Base-by-base conservation (phyloP, 768 basidiomycete genomes). In the Agrocybe pediades region DNA sequence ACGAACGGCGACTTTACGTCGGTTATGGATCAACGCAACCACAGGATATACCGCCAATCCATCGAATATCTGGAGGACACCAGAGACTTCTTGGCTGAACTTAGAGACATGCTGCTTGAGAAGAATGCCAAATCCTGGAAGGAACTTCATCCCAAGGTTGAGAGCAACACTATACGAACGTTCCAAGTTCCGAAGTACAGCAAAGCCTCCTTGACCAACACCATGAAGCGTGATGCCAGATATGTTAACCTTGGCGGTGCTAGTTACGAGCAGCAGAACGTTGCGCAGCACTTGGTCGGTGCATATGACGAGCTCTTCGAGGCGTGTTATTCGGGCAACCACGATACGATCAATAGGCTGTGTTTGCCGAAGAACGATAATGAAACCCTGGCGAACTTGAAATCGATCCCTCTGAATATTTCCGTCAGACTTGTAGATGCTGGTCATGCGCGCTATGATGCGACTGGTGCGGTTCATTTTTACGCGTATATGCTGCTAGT, bases 251-350 rank as follows among this genome's bases (percentile, higher is more conserved):
- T 19, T 49, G 16, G 27, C 40, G 9, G 24, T 40, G 6, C 36
- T 39, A 23, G 20, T 9, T 70, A 61, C 62, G 53, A 68, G 63
- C 55, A 66, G 52, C 51, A 64, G 41, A 54, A 58, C 41, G 69
- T 78, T 6, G 68, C 73, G 0, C 47, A 64, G n/a, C 69, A 72
- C 55, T 58, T 74, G 41, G 65, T 65, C 17, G 52, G 65, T 16
- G 54, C 62, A 2, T 86, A 85, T 59, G 77, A 84, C 43, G 77
- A 82, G 53, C 71, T 86, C 0, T 85, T 71, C 56, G 81, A 83
- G 57, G 85, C 84, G 2, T 82, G 79, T 58, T 80, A 72, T 62
- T 59, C 62, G 2, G 84, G 85, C 1, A 74, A 84, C 61, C 77
- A 80, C 48, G 76, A 68, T 19, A 76, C 71, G 51, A 71, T 87